Base-by-base conservation (phyloP, 495 filamentous ascomycete species). In the Neurospora sp. region DNA sequence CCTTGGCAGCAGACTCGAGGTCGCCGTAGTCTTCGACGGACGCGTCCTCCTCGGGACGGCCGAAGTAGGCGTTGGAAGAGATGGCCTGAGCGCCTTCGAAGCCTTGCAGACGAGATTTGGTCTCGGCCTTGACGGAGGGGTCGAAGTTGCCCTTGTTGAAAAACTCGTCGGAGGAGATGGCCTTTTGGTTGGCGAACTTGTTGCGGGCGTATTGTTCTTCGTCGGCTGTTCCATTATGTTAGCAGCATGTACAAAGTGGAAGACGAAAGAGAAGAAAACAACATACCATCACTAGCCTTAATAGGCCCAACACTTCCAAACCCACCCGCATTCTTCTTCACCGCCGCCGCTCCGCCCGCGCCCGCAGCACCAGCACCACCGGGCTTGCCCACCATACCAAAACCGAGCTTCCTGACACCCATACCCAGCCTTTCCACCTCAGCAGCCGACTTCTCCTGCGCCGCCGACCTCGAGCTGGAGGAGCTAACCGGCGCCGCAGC, bases 161-260 rank as follows among this genome's bases (percentile, higher is more conserved):
- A 85, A 97, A 98, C 77, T 99, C 96, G 82, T 99, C 96, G 4
- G 93, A 97, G 2, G 94, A 97, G 76, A 99, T 99, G 80, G 92
- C 92, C 86, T 97, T 98, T 83, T 99, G 96, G 71, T 80, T 82
- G 72, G 94, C 96, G 76, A 99, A 99, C 79, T 94, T 77, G 86
- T 80, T 80, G 73, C 92, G 90, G 4, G 93, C 92, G 77, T 90
- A 94, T 75, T 85, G 85, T 77, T 95, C 90, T 8, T 87, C 88
- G 41, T 95, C 91, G 72, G 90, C 92, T 91, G 75, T n/a, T 31
- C 10, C 23, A 4, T n/a, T 3, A 1, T 39, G 54, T 83, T 75
- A 83, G 76, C 35, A 62, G 0, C 5, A 35, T 4, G 39, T 14
- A 40, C 27, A 76, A 31, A 8, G 69, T 70, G 18, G 7, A 39